phyloP scores from a whole-genome alignment of 2,329 filamentous ascomycete genomes.

The Calonectria pteridis region DNA sequence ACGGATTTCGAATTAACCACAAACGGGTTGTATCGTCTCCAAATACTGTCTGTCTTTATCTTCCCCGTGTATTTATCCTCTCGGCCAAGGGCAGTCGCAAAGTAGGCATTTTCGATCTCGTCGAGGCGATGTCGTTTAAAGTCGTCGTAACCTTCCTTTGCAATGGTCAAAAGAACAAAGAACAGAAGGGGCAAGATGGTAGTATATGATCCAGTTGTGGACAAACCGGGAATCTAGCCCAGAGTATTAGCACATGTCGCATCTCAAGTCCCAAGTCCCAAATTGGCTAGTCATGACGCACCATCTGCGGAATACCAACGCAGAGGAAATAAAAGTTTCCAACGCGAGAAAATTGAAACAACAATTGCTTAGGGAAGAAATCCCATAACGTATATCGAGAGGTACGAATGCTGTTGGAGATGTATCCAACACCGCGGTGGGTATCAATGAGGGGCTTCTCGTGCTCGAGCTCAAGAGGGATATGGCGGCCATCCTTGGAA shows the following conservation, averaged over 20 bases:
- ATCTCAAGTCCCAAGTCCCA: neutral
- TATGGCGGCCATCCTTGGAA: conserved; percentile 75
- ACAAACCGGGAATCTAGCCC: conserved; percentile 72
- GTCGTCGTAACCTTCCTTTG: conserved; percentile 91
- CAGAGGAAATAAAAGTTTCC: conserved; percentile 91
- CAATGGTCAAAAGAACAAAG: conserved; percentile 84
- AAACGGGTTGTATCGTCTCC: conserved; percentile 51
- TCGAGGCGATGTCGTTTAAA: conserved; percentile 83
- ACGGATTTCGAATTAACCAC: conserved; percentile 44
- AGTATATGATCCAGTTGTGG: conserved; percentile 81
- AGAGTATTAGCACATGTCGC: conserved; percentile 21
- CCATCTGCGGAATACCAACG: conserved; percentile 84
- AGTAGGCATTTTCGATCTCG: conserved; percentile 79
- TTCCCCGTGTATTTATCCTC: conserved; percentile 50
- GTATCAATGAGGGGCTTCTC: conserved; percentile 60
- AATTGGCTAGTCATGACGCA: conserved; percentile 33
- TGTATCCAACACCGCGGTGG: conserved; percentile 62
- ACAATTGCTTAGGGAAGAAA: conserved; percentile 86
- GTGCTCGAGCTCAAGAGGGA: conserved; percentile 57
- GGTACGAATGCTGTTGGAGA: conserved; percentile 78
- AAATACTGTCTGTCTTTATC: conserved; percentile 35
- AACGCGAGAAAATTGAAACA: conserved; percentile 88
- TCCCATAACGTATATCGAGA: conserved; percentile 87
- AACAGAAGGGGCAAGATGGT: conserved; percentile 81
- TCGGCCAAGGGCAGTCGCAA: conserved; percentile 59